Conservation (phyloP, 2,329 filamentous ascomycete genomes). For the Lasiodiplodia citricola region DNA sequence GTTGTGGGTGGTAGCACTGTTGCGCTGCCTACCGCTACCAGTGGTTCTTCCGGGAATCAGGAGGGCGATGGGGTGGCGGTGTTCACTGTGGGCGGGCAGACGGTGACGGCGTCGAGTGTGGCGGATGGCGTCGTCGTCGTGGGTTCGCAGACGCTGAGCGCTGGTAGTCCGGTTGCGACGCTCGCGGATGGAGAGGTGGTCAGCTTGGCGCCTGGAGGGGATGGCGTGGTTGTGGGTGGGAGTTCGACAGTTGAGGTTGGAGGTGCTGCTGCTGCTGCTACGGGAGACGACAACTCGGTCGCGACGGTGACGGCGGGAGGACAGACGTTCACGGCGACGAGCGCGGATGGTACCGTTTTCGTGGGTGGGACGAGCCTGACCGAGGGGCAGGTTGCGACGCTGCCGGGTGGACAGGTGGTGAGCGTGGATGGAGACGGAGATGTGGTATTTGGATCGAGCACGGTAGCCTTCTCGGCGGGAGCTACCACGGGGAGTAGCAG, state of each 20-base stretch:
- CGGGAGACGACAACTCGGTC: neutral
- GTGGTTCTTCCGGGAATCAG: neutral
- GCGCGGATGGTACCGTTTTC: slow-evolving; percentile 4
- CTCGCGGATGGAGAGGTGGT: neutral
- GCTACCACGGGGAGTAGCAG: neutral
- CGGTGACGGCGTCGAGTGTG: neutral
- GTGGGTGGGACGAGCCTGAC: neutral
- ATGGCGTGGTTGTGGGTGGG: neutral
- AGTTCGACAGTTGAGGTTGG: neutral
- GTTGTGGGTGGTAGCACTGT: neutral
- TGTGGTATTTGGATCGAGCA: neutral
- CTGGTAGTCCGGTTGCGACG: neutral
- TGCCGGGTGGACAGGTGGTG: neutral
- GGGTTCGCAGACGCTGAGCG: neutral
- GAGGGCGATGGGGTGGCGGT: neutral
- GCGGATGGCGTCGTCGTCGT: neutral
- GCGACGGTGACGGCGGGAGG: neutral
- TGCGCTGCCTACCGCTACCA: neutral
- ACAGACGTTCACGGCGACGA: neutral
- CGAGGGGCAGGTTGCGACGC: neutral
- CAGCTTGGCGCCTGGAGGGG: neutral
- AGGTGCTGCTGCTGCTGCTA: neutral
- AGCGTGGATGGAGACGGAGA: neutral
- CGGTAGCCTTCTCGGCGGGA: neutral
- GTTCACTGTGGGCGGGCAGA: neutral